These are phyloP conservation scores for Pyrus communis DNA, from an alignment of 306 rosid species.

Conservation along the genomic window DNA sequence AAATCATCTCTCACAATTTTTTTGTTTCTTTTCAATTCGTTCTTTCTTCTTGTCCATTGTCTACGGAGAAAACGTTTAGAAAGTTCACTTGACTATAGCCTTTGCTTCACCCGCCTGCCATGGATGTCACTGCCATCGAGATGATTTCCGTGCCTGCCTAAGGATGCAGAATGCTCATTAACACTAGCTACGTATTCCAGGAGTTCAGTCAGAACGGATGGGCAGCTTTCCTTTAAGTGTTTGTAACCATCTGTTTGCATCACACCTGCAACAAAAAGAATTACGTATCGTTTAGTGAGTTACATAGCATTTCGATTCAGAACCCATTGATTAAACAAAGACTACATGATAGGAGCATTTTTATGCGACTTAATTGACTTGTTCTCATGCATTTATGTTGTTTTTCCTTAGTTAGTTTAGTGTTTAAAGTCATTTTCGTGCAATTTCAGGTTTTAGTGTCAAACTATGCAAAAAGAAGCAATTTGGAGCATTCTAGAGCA, in stretches of 20 bases:
- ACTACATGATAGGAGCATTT: too few relatives aligned
- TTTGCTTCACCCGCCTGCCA: conserved; percentile 93
- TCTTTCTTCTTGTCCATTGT: conserved; percentile 2
- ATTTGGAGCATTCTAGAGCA: too few relatives aligned
- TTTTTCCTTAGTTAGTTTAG: too few relatives aligned
- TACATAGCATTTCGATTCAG: neutral
- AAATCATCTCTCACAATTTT: neutral
- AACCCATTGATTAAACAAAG: neutral
- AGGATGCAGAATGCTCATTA: conserved; percentile 53
- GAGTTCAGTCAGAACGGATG: conserved; percentile 69
- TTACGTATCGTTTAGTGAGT: neutral
- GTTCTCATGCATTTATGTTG: too few relatives aligned
- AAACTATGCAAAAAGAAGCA: too few relatives aligned
- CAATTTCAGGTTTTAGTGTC: too few relatives aligned
- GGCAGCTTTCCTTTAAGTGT: conserved; percentile 87
- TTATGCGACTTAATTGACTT: too few relatives aligned
- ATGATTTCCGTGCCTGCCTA: conserved; percentile 58
- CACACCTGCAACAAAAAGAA: conserved; percentile 46
- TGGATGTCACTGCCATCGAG: conserved; percentile 77
- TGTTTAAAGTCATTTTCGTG: too few relatives aligned
- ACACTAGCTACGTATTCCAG: conserved; percentile 81
- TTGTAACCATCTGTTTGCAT: conserved; percentile 89
- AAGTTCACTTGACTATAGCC: conserved; percentile 39
- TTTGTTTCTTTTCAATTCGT: neutral
- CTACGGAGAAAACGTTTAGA: conserved; percentile 11